phyloP scores from a whole-genome alignment of 768 basidiomycete species.

The Tylopilus felleus region DNA sequence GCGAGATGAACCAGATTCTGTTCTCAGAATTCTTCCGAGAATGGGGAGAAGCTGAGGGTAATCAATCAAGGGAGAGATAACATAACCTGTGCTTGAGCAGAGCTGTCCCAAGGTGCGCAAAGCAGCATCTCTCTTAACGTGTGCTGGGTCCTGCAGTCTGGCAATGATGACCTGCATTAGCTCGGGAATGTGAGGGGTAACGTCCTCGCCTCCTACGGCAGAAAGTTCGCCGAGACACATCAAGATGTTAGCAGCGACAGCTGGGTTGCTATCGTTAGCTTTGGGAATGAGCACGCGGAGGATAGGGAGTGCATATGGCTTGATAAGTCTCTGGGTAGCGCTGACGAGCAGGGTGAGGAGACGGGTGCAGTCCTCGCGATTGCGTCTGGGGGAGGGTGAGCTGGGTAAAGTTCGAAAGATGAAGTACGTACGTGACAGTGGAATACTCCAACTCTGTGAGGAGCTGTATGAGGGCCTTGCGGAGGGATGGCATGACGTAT shows the following conservation, averaged over 20 bases:
- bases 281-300: slow-evolving; percentile 89
- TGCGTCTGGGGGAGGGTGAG: slow-evolving; percentile 50
- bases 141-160: slow-evolving; percentile 85
- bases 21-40: slow-evolving; percentile 78
- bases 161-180: slow-evolving; percentile 89
- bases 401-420: background rate
- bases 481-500: slow-evolving; percentile 95
- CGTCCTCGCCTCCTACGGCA: slow-evolving; percentile 91
- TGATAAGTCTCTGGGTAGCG: slow-evolving; percentile 90
- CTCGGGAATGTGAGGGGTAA: slow-evolving; percentile 74
- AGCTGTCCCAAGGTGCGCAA: slow-evolving; percentile 92
- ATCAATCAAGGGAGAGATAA: slow-evolving; percentile 86
- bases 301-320: slow-evolving; percentile 93
- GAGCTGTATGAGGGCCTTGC: slow-evolving; percentile 93
- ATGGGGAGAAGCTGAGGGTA: slow-evolving; percentile 88
- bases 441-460: slow-evolving; percentile 97
- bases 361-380: slow-evolving; percentile 88
- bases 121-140: slow-evolving; percentile 90
- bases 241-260: slow-evolving; percentile 88
- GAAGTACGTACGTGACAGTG: slow-evolving; percentile 67
- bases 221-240: slow-evolving; percentile 94
- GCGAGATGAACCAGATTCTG: slow-evolving; percentile 70
- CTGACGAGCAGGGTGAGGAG: slow-evolving; percentile 86
- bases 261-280: slow-evolving; percentile 78
- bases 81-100: slow-evolving; percentile 93